Conservation (phyloP, 2,329 filamentous ascomycete species). For the Aspergillus niger region DNA sequence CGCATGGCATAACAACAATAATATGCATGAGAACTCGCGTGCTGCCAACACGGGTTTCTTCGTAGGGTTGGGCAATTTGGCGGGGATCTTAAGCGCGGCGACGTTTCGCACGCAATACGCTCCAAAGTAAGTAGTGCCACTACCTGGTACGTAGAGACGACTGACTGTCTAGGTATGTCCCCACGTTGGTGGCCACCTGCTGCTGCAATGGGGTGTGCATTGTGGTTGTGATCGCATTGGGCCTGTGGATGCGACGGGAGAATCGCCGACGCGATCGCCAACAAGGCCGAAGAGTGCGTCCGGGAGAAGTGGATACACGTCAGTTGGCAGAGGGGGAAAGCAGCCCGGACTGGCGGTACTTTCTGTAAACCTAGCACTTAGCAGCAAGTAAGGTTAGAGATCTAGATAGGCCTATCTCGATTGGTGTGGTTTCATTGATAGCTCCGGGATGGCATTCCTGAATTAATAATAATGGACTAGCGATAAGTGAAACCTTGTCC, state of each 20-base stretch:
- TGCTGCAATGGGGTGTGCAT: constrained; percentile 49
- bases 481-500: background rate
- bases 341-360: constrained; percentile 39
- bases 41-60: constrained; percentile 53
- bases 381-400: background rate
- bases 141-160: background rate
- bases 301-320: constrained; percentile 44
- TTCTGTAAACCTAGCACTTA: constrained; percentile 16
- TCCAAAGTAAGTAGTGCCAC: constrained; percentile 34
- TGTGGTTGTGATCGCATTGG: constrained; percentile 40
- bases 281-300: constrained; percentile 38
- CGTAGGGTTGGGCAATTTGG: constrained; percentile 53
- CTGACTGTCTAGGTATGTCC: constrained; percentile 40
- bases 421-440: background rate
- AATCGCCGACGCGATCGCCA: constrained; percentile 45
- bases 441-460: background rate
- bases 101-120: constrained; percentile 54
- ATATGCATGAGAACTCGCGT: constrained; percentile 52
- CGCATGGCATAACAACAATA: constrained; percentile 58
- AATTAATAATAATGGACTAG: background rate
- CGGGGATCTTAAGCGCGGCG: constrained; percentile 47
- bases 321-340: constrained; percentile 43
- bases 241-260: constrained; percentile 50
- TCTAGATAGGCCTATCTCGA: background rate
- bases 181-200: constrained; percentile 49